phyloP scores from a whole-genome alignment of 1,284 basidiomycete species.

The Rhodotorula sp. region DNA sequence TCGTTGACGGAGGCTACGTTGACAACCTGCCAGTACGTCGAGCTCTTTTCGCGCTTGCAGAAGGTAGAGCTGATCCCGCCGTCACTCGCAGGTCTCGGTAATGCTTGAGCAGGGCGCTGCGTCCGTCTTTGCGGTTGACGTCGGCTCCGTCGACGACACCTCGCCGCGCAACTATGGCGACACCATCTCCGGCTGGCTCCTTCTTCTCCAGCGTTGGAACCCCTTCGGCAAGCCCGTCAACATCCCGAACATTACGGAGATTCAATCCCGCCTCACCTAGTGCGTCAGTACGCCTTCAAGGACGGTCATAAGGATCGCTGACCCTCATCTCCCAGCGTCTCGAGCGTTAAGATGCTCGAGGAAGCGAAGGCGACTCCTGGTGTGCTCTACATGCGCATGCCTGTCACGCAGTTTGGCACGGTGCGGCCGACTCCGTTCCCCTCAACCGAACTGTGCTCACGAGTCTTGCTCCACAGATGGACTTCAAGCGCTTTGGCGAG shows the following conservation, averaged over 20 bases:
- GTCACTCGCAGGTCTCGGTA: conserved; percentile 65
- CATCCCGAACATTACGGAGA: conserved; percentile 91
- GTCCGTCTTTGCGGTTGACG: conserved; percentile 92
- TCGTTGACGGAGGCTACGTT: conserved; percentile 92
- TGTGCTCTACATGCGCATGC: conserved; percentile 92
- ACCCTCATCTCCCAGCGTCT: conserved; percentile 63
- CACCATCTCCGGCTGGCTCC: conserved; percentile 94
- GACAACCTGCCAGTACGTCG: conserved; percentile 79
- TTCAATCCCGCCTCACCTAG: conserved; percentile 95
- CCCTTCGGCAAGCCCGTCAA: conserved; percentile 55
- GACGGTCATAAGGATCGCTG: too few relatives aligned
- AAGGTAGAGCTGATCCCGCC: conserved; percentile 20
- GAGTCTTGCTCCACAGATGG: conserved; percentile 48
- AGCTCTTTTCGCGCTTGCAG: conserved; percentile 1
- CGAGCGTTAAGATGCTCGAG: conserved; percentile 89
- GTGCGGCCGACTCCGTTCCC: conserved; percentile 8
- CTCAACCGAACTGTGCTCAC: background rate
- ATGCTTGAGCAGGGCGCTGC: conserved; percentile 91
- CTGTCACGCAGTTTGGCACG: conserved; percentile 54
- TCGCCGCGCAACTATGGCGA: conserved; percentile 93
- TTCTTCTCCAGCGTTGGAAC: conserved; percentile 80
- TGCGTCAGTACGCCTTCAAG: conserved; percentile 53
- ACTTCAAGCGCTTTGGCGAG: conserved; percentile 65
- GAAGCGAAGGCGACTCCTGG: conserved; percentile 86
- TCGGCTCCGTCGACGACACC: conserved; percentile 93